phyloP scores from a whole-genome alignment of 495 filamentous ascomycete species.

The Friedmanniomyces simplex region DNA sequence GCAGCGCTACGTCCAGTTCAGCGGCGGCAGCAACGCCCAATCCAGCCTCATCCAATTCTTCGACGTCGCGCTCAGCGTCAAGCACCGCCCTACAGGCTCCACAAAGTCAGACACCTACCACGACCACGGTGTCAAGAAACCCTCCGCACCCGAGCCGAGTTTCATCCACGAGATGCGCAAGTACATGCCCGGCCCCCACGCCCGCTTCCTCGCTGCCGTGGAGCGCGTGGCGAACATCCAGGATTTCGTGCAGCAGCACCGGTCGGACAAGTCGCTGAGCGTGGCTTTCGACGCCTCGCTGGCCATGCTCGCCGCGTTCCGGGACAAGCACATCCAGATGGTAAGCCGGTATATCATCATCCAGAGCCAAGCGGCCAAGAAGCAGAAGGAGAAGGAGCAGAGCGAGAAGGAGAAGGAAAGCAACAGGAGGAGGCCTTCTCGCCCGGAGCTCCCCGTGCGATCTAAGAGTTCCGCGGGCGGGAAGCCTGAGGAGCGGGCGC shows the following conservation, averaged over 20 bases:
- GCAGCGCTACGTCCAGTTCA: constrained; percentile 63
- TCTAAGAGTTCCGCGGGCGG: constrained; percentile 32
- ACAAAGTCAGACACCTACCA: constrained; percentile 38
- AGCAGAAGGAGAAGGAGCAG: neutral
- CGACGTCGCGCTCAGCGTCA: constrained; percentile 80
- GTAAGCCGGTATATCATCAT: constrained; percentile 93
- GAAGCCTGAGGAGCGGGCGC: constrained; percentile 21
- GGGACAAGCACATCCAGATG: constrained; percentile 92
- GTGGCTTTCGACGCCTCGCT: constrained; percentile 86
- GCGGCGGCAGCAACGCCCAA: constrained; percentile 91
- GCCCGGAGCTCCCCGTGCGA: constrained; percentile 54
- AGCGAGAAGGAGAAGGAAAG: constrained; percentile 11
- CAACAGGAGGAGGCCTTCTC: constrained; percentile 1
- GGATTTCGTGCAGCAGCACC: constrained; percentile 61
- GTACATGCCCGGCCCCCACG: constrained; percentile 93
- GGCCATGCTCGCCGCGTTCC: constrained; percentile 76
- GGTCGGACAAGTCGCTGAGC: constrained; percentile 51
- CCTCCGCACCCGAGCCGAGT: constrained; percentile 47
- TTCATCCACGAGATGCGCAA: constrained; percentile 94
- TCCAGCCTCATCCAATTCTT: constrained; percentile 92
- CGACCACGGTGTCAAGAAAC: constrained; percentile 37
- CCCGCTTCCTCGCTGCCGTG: constrained; percentile 76
- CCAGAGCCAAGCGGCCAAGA: constrained; percentile 44
- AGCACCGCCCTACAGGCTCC: constrained; percentile 83
- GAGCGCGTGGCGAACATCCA: constrained; percentile 77